Evolutionary conservation across 2,329 filamentous ascomycete genomes (phyloP), one percentile per base, ranked within the genome.

Genomic region (Fusarium guadeloupense): DNA sequence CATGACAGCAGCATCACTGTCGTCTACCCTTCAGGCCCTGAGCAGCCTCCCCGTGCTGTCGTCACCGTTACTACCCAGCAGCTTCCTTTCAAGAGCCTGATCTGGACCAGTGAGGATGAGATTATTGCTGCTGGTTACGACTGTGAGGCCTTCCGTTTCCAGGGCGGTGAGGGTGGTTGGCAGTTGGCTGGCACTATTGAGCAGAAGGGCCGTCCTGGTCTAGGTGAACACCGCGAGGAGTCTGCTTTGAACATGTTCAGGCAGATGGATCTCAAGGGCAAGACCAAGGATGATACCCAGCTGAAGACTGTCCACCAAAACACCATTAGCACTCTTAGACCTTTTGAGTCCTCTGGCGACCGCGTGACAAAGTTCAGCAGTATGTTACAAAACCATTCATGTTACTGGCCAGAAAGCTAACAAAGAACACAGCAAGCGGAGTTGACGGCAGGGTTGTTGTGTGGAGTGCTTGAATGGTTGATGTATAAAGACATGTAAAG

Each of bases 201-300:
- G 78, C 81, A 81, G 42, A 93, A 93, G 78, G 82, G 85, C 43
- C 80, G 83, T 6, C 81, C 83, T 23, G 89, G 85, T 35, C 75
- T 82, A 50, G 87, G 84, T 54, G 85, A 86, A 50, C 80, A 81
- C 55, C 85, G 90, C 26, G 95, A 98, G 77, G 95, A 98, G 76
- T 95, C 91, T 64, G 95, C 95, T 20, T 81, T 97, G 75, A 97
- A 98, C 78, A 97, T 98, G 92, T 99, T 99, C 81, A 87, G 88
- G 71, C 93, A 97, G 81, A 98, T 99, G 95, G 95, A 99, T 77
- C 83, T 99, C 65, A 97, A 95, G 83, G 95, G 95, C 61, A 96
- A 96, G 78, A 81, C 83, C 51, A 92, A 92, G 73, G 93, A 96
- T 71, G 93, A 98, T 75, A 97, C 93, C 5, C 91, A 96, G 80